These are phyloP conservation scores for Fraxinus dipetala DNA, from an alignment of 305 asterid genomes.

Conservation along the genomic window DNA sequence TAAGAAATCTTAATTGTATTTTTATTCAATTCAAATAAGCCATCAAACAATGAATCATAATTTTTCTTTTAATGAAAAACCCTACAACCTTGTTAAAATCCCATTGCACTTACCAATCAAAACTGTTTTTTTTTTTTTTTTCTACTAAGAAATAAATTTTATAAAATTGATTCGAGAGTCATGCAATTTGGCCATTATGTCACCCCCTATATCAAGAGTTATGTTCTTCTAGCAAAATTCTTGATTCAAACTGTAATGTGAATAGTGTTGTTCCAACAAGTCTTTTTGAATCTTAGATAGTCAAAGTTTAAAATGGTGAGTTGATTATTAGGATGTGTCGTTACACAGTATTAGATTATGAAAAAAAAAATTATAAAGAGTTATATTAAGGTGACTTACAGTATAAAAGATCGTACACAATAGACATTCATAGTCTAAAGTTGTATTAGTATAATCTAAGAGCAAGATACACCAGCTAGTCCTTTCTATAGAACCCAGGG, in stretches of 20 bases:
- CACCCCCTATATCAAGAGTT: no score
- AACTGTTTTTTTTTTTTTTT: no score
- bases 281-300: not conserved
- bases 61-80: not conserved
- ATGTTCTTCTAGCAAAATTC: no score
- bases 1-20: not conserved
- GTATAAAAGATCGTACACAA: not conserved
- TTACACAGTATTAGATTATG: no score
- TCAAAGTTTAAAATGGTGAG: no score
- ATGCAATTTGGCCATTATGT: no score
- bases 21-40: no score
- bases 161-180: not conserved
- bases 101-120: not conserved
- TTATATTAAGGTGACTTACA: not conserved
- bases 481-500: not conserved
- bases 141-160: no score
- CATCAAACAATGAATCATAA: not conserved
- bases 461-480: not conserved
- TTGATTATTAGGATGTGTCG: not conserved
- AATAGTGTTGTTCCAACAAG: not conserved
- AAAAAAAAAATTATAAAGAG: no score
- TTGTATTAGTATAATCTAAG: not conserved
- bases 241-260: not conserved
- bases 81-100: not conserved
- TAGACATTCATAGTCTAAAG: not conserved